Percentiles rank a stretch among this genome's conserved stretches.
phyloP scores from a whole-genome alignment of 768 basidiomycete genomes.

The Gloeopeniophorella convolvens region DNA sequence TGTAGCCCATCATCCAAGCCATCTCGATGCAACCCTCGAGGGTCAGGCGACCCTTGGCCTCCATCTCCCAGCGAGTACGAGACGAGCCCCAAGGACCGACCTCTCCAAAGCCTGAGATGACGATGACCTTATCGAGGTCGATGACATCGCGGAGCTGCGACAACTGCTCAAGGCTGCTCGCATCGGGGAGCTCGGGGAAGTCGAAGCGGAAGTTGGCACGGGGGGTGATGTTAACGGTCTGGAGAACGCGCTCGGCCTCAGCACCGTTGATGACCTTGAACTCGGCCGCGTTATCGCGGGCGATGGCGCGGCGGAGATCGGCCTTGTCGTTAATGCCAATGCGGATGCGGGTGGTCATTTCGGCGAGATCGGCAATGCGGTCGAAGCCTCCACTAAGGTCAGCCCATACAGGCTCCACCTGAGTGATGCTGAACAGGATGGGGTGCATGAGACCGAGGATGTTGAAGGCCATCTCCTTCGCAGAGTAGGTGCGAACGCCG shows the following conservation, averaged over 20 bases:
- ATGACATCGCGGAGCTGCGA: constrained; percentile 78
- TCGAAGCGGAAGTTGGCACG: constrained; percentile 98
- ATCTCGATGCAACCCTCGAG: constrained; percentile 99
- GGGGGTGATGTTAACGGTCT: constrained; percentile 88
- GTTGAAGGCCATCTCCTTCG: constrained; percentile 99
- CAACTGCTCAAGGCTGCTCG: constrained; percentile 66
- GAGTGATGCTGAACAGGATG: constrained; percentile 96
- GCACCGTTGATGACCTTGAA: constrained; percentile 87
- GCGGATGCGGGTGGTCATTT: constrained; percentile 85
- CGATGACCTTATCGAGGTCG: constrained; percentile 93
- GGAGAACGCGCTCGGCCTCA: constrained; percentile 87
- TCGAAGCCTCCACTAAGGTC: constrained; percentile 99
- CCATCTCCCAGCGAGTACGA: constrained; percentile 99
- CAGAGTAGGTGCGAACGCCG: constrained; percentile 96
- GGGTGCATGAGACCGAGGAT: constrained; percentile 99
- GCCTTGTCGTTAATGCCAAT: constrained; percentile 75
- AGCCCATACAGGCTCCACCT: constrained; percentile 99
- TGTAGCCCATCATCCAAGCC: constrained; percentile 99
- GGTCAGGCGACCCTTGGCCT: constrained; percentile 93
- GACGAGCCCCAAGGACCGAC: constrained; percentile 98
- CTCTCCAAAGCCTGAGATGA: constrained; percentile 95
- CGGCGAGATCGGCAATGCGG: constrained; percentile 89
- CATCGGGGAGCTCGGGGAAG: constrained; percentile 79
- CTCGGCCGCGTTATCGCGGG: constrained; percentile 92
- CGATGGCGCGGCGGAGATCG: constrained; percentile 87